Evolutionary conservation across 2,329 filamentous ascomycete species (phyloP), one percentile per base, ranked within the genome.

Genomic region (Botrytis pseudocinerea): DNA sequence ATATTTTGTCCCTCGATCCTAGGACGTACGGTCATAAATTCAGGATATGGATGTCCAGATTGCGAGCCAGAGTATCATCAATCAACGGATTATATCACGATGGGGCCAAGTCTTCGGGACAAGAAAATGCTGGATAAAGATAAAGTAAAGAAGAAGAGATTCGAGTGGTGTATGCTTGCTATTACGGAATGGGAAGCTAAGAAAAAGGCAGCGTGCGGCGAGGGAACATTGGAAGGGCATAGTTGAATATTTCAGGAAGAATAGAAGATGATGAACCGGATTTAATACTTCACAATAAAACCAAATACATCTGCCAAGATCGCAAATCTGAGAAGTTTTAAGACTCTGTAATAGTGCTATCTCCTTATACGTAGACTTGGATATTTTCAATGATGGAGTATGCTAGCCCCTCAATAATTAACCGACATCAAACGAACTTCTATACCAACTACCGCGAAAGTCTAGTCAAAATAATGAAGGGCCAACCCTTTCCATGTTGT

Each of bases 101-200:
- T n/a, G 20, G 20, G 25, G 32, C 32, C 16, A 57, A n/a, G 12
- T 14, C 6, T 10, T 14, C 42, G 22, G 69, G 20, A 57, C 32
- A 25, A 40, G 60, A 51, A 57, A n/a, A 5, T 20, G 25, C 35
- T 48, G 48, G n/a, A 40, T 46, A 25, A 64, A 22, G 46, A 57
- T n/a, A 48, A 65, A 6, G 66, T 38, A 54, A 65, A 40, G 20
- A 57, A 46, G 22, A 61, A 35, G 20, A 70, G 68, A 28, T 18
- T 70, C 8, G 28, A 62, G 20, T 71, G 69, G 69, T 71, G 69
- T 57, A 65, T 54, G 60, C 46, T 65, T 40, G 69, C 61, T 22
- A 71, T 71, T 32, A 64, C 44, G 38, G 69, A 71, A 35, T 71
- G 69, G 69, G 69, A 71, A 60, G 46, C 20, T 10, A 66, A 10